Base-by-base conservation (phyloP, 345 rosid genomes). In the Microcos paniculata region DNA sequence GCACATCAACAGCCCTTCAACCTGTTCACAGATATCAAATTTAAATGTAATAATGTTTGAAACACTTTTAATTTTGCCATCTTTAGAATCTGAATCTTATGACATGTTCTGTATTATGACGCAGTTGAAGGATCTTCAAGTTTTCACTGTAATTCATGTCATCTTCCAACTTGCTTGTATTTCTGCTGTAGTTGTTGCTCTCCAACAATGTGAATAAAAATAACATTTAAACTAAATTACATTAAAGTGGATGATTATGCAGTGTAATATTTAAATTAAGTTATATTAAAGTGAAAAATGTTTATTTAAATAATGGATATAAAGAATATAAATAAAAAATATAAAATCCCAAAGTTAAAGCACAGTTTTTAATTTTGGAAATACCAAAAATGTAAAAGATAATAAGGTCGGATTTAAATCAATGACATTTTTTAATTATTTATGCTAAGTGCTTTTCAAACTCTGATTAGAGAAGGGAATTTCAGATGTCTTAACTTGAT, bases 161-260 rank as follows among this genome's bases (percentile, higher is more conserved):
- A 96, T 94, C 80, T 94, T 96, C 83, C 99, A 96, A 89, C 97
- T 96, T 80, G 84, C 99, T 73, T 96, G 98, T 77, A 92, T 96
- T 77, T 94, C 99, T 82, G 99, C 98, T 56, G 94, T 94, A 73
- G 97, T 96, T 14, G 91, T 94, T 80, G 99, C 99, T 63, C 86
- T 96, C 72, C 99, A n/a, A n/a, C n/a, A n/a, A n/a, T n/a, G n/a
- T n/a, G n/a, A n/a, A n/a, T n/a, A n/a, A n/a, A n/a, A n/a, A n/a
- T n/a, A n/a, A n/a, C n/a, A n/a, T n/a, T n/a, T n/a, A n/a, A n/a
- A n/a, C n/a, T n/a, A n/a, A n/a, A n/a, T n/a, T n/a, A n/a, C n/a
- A n/a, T n/a, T n/a, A n/a, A n/a, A n/a, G n/a, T n/a, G n/a, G n/a
- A n/a, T n/a, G n/a, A n/a, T n/a, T n/a, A n/a, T n/a, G n/a, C n/a